phyloP scores from a whole-genome alignment of 176 grass and related monocot genomes.

The Aegilops umbellulata region DNA sequence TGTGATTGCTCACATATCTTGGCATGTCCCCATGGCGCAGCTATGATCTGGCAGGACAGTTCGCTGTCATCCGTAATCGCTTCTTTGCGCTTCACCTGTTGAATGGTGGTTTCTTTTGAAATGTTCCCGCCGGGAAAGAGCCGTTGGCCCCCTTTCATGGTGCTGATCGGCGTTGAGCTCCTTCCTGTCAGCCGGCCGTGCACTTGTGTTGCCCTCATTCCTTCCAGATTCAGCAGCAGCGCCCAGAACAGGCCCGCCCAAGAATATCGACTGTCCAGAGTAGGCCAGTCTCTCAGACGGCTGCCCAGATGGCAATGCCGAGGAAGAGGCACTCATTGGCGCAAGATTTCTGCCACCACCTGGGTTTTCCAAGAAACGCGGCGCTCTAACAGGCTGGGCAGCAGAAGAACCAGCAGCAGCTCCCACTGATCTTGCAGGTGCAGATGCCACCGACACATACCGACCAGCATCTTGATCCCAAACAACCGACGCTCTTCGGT shows the following conservation, averaged over 20 bases:
- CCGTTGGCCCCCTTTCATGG: slow-evolving; percentile 18
- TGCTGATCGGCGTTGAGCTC: slow-evolving; percentile 24
- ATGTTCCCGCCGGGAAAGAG: slow-evolving; percentile 51
- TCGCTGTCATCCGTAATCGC: neutral
- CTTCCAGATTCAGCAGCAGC: slow-evolving; percentile 19
- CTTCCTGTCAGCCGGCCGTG: slow-evolving; percentile 28
- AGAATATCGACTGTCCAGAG: slow-evolving; percentile 86
- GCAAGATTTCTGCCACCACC: slow-evolving; percentile 36
- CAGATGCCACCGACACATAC: slow-evolving; percentile 57
- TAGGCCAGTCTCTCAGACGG: slow-evolving; percentile 66
- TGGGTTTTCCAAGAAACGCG: slow-evolving; percentile 49
- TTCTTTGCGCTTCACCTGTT: slow-evolving; percentile 46
- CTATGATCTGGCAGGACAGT: neutral
- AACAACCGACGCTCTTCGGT: slow-evolving; percentile 69
- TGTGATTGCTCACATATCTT: neutral
- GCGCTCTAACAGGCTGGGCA: no score
- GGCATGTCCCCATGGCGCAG: neutral
- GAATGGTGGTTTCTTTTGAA: slow-evolving; percentile 51
- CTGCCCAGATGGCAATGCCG: slow-evolving; percentile 29
- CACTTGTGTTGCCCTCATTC: slow-evolving; percentile 35
- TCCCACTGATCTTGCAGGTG: slow-evolving; percentile 30
- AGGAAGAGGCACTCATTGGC: slow-evolving; percentile 9
- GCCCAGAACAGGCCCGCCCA: slow-evolving; percentile 82
- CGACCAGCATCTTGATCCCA: slow-evolving; percentile 99
- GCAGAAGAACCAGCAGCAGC: neutral